Base-by-base conservation (phyloP, 192 early-diverging fungal species). In the Dispira simplex region DNA sequence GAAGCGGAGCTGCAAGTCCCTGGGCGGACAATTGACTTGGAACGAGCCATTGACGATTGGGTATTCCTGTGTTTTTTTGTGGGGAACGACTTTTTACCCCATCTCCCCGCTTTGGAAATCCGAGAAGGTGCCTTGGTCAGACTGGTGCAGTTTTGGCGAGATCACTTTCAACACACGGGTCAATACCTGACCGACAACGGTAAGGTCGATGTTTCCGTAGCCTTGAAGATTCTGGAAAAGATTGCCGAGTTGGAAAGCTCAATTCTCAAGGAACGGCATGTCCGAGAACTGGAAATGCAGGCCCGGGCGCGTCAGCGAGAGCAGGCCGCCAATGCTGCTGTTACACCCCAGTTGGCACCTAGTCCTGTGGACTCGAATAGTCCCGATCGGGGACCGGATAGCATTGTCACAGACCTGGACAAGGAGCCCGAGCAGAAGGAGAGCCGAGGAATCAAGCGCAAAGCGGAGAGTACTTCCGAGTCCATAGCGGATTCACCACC, bases 21-120 rank as follows among this genome's bases (percentile, higher is more conserved):
- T 23, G 48, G 8, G 48, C 21, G 18, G 8, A 20, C 2, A 23
- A 51, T 51, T 16, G 85, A 95, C 64, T 66, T 99, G 23, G 95
- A 99, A 68, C 69, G 84, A 1, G 86, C 97, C 16, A 86, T 99
- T 68, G 96, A 99, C 66, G 96, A 99, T 72, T 97, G 95, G 85
- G 91, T 97, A 49, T 84, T 99, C 63, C 67, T 99, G 73, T 89
- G 86, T 66, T 97, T 95, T 76, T 99, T 99, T 77, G 92, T 99
- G 18, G 96, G 96, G 54, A 99, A 99, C 71, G 96, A 99, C 72
- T 97, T 97, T 66, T 76, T 99, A 67, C 93, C 93, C 3, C 90
- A 95, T 73, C 69, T 99, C 53, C 95, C 95, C 5, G 88, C 86
- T 14, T 77, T 99, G 51, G 90, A 95, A 66, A 97, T 97, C 54